Evolutionary conservation across 2,329 filamentous ascomycete genomes (phyloP), one percentile per base, ranked within the genome.

Genomic region (Venturia aucupariae): DNA sequence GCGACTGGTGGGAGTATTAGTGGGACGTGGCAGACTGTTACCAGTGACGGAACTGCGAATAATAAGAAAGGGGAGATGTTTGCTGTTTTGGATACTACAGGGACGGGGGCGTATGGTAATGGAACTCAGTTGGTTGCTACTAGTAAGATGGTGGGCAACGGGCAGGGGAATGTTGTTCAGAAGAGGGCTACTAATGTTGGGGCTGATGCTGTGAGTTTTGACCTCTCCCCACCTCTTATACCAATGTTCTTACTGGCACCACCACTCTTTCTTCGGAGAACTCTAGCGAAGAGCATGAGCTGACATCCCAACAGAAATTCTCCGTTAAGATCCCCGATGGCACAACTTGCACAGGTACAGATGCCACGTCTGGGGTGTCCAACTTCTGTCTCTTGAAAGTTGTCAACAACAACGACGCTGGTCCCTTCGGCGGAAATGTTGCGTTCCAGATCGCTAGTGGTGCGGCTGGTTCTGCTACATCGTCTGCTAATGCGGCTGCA

Each of bases 341-440:
- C 22, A 51, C 68, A 67, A 65, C 68, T 67, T 67, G 67, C 67
- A 15, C 68, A 68, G 41, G 63, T 63, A 64, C 30, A 61, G 67
- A 61, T 10, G 2, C 10, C 4, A 38, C 44, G 51, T 39, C 10
- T 24, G 60, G 22, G 39, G n/a, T 30, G 8, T 32, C 39, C 35
- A 60, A 42, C 22, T 38, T 39, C 32, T 38, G 39, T 22, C 22
- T 39, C 32, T 6, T 38, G 8, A 39, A 15, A 35, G 32, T 38
- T 17, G 55, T 60, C 7, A 48, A 27, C 66, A 66, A 64, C 7
- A 70, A 70, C 57, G 65, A 61, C 35, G 68, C 65, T 13, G 69
- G 67, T 24, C 68, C 69, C 13, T 70, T 70, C 57, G 69, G 69
- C 13, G 69, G 67, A 35, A 67, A 69, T 2, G 63, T 70, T 35